Evolutionary conservation across 164 flowering plant species (phyloP).

Genomic region (Kingdonia uniflora): DNA sequence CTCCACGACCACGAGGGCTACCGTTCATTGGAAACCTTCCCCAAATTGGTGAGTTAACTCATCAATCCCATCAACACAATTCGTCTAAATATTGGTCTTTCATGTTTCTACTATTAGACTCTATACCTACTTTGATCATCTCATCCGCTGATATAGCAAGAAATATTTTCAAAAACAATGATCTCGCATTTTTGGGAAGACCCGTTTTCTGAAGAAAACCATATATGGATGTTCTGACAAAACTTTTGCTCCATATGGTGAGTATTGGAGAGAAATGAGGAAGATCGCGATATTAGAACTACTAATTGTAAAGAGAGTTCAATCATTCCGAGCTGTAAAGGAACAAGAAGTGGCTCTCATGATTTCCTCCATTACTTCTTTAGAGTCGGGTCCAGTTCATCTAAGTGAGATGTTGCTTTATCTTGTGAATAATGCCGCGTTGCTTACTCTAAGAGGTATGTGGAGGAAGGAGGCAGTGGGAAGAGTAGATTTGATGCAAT

Average conservation of each 20-base stretch:
- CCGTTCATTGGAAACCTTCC: conserved; percentile 20
- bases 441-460: conserved; percentile 47
- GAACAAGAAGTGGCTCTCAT: conserved; percentile 13
- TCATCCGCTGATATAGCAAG: conserved; percentile 16
- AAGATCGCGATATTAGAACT: conserved; percentile 17
- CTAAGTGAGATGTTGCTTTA: conserved; percentile 23
- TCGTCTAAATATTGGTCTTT: conserved; percentile 12
- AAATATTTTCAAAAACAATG: conserved; percentile 17
- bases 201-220: conserved; percentile 3
- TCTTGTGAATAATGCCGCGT: conserved; percentile 49
- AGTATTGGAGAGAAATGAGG: conserved; percentile 22
- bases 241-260: conserved; percentile 19
- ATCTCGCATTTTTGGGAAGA: conserved; percentile 12
- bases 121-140: conserved; percentile 10
- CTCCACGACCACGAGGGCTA: conserved; percentile 6
- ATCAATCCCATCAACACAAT: conserved; percentile 9
- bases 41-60: conserved; percentile 10
- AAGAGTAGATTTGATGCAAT: conserved; percentile 22
- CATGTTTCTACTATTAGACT: conserved; percentile 14
- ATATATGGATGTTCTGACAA: conserved; percentile 12
- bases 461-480: not conserved
- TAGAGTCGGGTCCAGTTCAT: not conserved
- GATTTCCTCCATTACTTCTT: conserved; percentile 10
- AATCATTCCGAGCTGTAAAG: conserved; percentile 8
- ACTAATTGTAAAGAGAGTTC: conserved; percentile 15